phyloP scores from a whole-genome alignment of 2,329 filamentous ascomycete species.

The Beauveria scarabaeidicola region DNA sequence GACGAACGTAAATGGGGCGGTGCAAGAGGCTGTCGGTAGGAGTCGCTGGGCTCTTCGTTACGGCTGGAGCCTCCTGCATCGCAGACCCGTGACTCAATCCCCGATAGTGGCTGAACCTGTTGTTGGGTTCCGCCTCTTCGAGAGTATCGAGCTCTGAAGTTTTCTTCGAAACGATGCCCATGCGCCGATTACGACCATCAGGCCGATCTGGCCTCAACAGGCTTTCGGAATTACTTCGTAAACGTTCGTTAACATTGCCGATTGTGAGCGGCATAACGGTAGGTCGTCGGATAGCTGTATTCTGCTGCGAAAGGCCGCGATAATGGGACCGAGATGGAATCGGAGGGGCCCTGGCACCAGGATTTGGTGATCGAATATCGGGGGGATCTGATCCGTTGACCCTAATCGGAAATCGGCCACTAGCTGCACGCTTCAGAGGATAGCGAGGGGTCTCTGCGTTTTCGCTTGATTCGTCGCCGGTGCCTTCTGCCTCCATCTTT shows the following conservation, averaged over 20 bases:
- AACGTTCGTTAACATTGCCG: constrained; percentile 59
- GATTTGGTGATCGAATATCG: constrained; percentile 59
- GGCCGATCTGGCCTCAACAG: constrained; percentile 45
- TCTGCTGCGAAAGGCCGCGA: constrained; percentile 63
- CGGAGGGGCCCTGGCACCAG: constrained; percentile 56
- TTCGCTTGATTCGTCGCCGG: constrained; percentile 59
- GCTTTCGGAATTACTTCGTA: constrained; percentile 58
- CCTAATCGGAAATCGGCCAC: constrained; percentile 59
- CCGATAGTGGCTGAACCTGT: constrained; percentile 58
- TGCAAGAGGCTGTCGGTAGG: constrained; percentile 49
- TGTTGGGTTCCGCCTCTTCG: constrained; percentile 53
- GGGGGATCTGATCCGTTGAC: constrained; percentile 65
- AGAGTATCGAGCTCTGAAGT: constrained; percentile 52
- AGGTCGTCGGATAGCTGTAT: constrained; percentile 55
- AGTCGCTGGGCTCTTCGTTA: constrained; percentile 46
- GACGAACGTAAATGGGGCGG: constrained; percentile 54
- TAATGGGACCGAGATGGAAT: constrained; percentile 73
- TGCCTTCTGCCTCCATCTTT: constrained; percentile 46
- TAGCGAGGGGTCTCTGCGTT: constrained; percentile 72
- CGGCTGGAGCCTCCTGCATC: constrained; percentile 45
- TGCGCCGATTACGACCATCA: constrained; percentile 50
- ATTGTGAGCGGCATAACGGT: constrained; percentile 64
- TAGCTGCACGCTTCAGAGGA: constrained; percentile 52
- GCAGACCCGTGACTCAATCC: constrained; percentile 61
- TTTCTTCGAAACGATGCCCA: constrained; percentile 55